Evolutionary conservation across 1,139 yeast genomes (phyloP).

Genomic region (Yamadazyma kanchanaburiensis): DNA sequence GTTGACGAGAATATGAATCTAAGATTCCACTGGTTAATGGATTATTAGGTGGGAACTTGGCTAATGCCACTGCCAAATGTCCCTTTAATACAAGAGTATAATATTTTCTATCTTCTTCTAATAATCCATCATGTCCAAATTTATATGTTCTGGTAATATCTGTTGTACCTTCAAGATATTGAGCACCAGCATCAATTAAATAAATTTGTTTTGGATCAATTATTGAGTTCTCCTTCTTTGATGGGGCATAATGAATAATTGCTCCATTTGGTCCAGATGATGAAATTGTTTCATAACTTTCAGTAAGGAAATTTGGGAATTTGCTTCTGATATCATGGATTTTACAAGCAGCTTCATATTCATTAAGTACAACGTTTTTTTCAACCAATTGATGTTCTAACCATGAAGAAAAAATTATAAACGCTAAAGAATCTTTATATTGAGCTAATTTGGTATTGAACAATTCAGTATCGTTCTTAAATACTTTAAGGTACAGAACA

Average conservation of each 20-base stretch:
- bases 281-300: constrained; percentile 53
- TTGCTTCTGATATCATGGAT: constrained; percentile 37
- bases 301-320: constrained; percentile 47
- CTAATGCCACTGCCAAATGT: constrained; percentile 52
- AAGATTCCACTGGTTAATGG: constrained; percentile 41
- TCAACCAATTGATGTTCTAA: constrained; percentile 32
- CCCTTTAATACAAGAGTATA: constrained; percentile 55
- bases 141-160: constrained; percentile 54
- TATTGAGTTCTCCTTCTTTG: constrained; percentile 31
- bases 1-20: constrained; percentile 49
- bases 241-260: constrained; percentile 55
- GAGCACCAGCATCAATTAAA: constrained; percentile 54
- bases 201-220: constrained; percentile 43
- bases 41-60: constrained; percentile 43
- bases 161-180: constrained; percentile 57
- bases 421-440: constrained; percentile 41
- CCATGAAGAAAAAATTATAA: constrained; percentile 41
- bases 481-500: constrained; percentile 31
- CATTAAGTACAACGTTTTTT: constrained; percentile 25
- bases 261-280: constrained; percentile 56
- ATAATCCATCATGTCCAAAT: constrained; percentile 28
- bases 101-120: constrained; percentile 30
- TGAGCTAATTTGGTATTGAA: constrained; percentile 41
- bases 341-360: constrained; percentile 44
- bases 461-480: constrained; percentile 37